Evolutionary conservation across 202 grass and related monocot genomes (phyloP).

Genomic region (Tripidium arundinaceum): DNA sequence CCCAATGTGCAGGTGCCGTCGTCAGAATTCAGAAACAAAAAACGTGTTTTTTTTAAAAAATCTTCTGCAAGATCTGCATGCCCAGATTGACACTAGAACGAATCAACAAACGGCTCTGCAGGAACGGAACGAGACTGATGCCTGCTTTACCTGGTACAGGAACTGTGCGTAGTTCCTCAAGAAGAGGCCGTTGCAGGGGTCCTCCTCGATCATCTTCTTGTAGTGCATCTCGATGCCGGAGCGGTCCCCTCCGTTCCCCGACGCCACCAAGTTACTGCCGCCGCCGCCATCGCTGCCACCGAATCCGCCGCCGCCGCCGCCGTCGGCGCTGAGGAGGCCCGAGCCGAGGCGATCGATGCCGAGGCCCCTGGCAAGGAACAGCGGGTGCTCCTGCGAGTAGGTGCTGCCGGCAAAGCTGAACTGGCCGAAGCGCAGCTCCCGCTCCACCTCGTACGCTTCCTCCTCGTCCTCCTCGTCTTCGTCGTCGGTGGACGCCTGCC

Average conservation of each 20-base stretch:
- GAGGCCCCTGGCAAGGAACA: slow-evolving; percentile 82
- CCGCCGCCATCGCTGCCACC: slow-evolving; percentile 12
- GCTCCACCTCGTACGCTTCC: slow-evolving; percentile 13
- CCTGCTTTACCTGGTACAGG: slow-evolving; percentile 48
- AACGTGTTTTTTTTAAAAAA: neutral
- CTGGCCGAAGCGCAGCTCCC: slow-evolving; percentile 25
- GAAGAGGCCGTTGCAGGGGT: slow-evolving; percentile 72
- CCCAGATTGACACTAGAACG: too few relatives aligned
- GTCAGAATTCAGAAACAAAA: neutral
- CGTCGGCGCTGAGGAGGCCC: slow-evolving; percentile 31
- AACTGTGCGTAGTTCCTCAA: slow-evolving; percentile 77
- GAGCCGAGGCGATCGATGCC: slow-evolving; percentile 82
- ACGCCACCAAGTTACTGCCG: slow-evolving; percentile 14
- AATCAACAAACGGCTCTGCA: too few relatives aligned
- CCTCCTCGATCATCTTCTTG: slow-evolving; percentile 84
- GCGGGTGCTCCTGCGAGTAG: slow-evolving; percentile 44
- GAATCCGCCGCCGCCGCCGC: neutral
- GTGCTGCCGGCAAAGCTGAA: slow-evolving; percentile 16
- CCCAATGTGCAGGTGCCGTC: neutral
- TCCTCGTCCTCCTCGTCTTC: neutral
- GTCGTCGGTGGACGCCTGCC: slow-evolving; percentile 4
- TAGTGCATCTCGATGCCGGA: slow-evolving; percentile 70
- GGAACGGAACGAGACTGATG: neutral
- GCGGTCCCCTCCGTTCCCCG: slow-evolving; percentile 43
- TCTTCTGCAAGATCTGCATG: neutral